phyloP scores from a whole-genome alignment of 2,329 filamentous ascomycete genomes.

The Alternaria viburni region DNA sequence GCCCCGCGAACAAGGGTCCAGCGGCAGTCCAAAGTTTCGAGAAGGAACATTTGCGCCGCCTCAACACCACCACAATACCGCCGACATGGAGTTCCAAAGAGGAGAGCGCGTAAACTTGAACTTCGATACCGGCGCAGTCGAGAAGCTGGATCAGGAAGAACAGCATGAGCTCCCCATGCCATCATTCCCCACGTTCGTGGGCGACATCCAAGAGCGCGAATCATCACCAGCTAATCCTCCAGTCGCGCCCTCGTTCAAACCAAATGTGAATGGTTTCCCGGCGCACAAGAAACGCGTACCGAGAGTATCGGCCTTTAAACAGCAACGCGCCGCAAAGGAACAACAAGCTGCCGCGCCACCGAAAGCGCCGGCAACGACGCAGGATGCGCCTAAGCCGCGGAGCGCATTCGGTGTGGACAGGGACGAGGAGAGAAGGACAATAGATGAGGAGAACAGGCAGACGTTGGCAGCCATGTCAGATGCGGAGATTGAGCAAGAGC shows the following conservation, averaged over 20 bases:
- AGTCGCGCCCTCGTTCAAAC: slow-evolving; percentile 65
- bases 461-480: slow-evolving; percentile 78
- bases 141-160: slow-evolving; percentile 43
- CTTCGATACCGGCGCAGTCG: slow-evolving; percentile 61
- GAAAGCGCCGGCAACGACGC: slow-evolving; percentile 8
- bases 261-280: slow-evolving; percentile 76
- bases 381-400: slow-evolving; percentile 23
- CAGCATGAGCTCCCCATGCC: slow-evolving; percentile 20
- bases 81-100: slow-evolving; percentile 54
- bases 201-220: slow-evolving; percentile 81
- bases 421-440: slow-evolving; percentile 70
- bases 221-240: slow-evolving; percentile 66
- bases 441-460: slow-evolving; percentile 82
- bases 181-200: slow-evolving; percentile 58
- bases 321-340: slow-evolving; percentile 58
- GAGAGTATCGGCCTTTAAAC: slow-evolving; percentile 79
- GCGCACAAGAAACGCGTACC: slow-evolving; percentile 76
- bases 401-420: slow-evolving; percentile 21
- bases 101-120: slow-evolving; percentile 68
- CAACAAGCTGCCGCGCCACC: slow-evolving; percentile 19
- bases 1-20: slow-evolving; percentile 10
- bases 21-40: not conserved
- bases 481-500: slow-evolving; percentile 80
- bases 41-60: not conserved
- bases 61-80: slow-evolving; percentile 4